Conservation (phyloP, 1,284 basidiomycete species). For the Tetrapyrgos nigripes region DNA sequence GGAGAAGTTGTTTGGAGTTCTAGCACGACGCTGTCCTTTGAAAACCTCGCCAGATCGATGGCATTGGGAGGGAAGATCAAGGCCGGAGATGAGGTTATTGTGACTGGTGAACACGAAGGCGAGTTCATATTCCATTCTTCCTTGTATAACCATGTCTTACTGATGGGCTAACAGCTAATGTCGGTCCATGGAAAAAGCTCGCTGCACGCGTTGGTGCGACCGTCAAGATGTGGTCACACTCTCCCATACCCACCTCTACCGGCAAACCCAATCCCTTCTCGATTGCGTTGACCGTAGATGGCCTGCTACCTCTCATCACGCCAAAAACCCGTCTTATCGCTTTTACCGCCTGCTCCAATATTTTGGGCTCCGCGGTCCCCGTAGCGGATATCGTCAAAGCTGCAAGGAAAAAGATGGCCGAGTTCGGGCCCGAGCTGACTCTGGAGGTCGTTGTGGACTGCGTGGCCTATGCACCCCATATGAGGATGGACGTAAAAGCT, state of each 20-base stretch:
- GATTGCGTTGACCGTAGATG: constrained; percentile 56
- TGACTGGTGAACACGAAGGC: constrained; percentile 83
- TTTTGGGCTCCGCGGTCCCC: constrained; percentile 70
- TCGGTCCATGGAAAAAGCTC: constrained; percentile 78
- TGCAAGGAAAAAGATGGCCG: constrained; percentile 54
- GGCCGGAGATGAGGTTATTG: constrained; percentile 72
- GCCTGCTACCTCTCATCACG: constrained; percentile 67
- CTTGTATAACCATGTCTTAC: not conserved
- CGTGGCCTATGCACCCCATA: constrained; percentile 80
- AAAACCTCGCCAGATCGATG: constrained; percentile 63
- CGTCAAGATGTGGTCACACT: constrained; percentile 61
- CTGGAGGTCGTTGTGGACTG: constrained; percentile 74
- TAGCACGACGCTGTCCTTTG: constrained; percentile 68
- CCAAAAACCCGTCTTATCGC: constrained; percentile 73
- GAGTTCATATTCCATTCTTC: constrained; percentile 14
- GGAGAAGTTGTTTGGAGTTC: constrained; percentile 64
- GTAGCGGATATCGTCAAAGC: constrained; percentile 61
- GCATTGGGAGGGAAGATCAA: constrained; percentile 55
- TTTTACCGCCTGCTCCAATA: constrained; percentile 78
- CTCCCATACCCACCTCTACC: constrained; percentile 49
- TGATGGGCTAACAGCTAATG: constrained; percentile 57
- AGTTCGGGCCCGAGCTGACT: constrained; percentile 57
- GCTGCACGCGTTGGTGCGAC: constrained; percentile 59
- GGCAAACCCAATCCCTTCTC: constrained; percentile 62
- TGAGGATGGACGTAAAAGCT: constrained; percentile 67